Conservation (phyloP, 1,284 basidiomycete genomes). For the Irpex sp. region DNA sequence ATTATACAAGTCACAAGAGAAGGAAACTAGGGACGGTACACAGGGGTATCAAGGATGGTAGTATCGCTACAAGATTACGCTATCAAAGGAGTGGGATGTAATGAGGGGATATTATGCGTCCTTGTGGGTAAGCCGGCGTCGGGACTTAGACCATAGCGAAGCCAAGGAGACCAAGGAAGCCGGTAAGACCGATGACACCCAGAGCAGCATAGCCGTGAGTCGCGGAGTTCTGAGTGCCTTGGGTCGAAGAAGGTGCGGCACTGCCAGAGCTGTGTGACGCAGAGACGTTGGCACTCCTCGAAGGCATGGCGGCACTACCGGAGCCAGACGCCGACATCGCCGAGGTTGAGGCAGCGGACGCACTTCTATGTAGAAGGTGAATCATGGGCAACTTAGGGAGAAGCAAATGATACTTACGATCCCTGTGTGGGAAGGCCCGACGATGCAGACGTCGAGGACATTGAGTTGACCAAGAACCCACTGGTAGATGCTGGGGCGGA, state of each 20-base stretch:
- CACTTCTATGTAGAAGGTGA: not conserved
- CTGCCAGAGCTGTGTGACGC: slow-evolving; percentile 5
- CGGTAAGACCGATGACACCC: slow-evolving; percentile 37
- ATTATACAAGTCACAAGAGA: not conserved
- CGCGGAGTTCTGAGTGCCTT: slow-evolving; percentile 13
- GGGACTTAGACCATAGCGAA: slow-evolving; percentile 39
- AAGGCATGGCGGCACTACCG: slow-evolving; percentile 11
- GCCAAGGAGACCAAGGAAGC: slow-evolving; percentile 45
- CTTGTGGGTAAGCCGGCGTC: not conserved
- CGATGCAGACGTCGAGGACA: not conserved
- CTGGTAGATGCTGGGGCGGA: not conserved
- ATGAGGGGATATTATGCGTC: not conserved
- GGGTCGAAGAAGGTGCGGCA: slow-evolving; percentile 9
- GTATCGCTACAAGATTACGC: not conserved
- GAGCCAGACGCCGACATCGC: slow-evolving; percentile 17
- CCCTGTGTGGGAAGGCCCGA: not conserved
- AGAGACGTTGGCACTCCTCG: slow-evolving; percentile 3
- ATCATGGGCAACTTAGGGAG: not conserved
- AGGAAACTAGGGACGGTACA: not conserved
- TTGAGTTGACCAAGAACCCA: not conserved
- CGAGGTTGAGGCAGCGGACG: slow-evolving; percentile 18
- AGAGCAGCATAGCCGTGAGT: slow-evolving; percentile 16
- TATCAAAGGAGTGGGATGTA: not conserved
- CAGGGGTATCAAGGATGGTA: not conserved
- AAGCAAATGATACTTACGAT: slow-evolving; percentile 22